phyloP scores from a whole-genome alignment of 2,329 filamentous ascomycete species.

The Pyricularia sp. region DNA sequence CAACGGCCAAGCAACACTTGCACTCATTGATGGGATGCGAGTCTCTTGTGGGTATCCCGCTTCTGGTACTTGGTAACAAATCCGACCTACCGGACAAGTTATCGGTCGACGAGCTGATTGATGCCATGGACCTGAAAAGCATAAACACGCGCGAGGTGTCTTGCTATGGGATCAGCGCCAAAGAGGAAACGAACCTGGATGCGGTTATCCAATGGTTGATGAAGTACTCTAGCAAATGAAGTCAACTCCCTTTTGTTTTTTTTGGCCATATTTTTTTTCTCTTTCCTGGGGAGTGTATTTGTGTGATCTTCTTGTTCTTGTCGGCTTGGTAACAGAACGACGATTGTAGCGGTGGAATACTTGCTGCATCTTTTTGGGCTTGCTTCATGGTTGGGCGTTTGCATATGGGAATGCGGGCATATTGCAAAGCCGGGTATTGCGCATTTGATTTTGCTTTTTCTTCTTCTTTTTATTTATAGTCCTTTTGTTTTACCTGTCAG shows the following conservation, averaged over 20 bases:
- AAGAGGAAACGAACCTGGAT: slow-evolving; percentile 97
- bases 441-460: background rate
- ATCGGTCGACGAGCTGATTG: slow-evolving; percentile 91
- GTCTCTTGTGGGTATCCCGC: slow-evolving; percentile 77
- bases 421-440: background rate
- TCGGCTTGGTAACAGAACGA: background rate
- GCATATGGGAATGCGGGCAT: background rate
- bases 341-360: background rate
- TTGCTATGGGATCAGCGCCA: slow-evolving; percentile 97
- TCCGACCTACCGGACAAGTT: slow-evolving; percentile 88
- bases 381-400: background rate
- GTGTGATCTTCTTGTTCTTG: background rate
- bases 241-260: background rate
- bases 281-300: background rate
- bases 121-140: slow-evolving; percentile 78
- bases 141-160: slow-evolving; percentile 91
- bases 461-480: too few species aligned
- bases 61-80: slow-evolving; percentile 94
- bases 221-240: slow-evolving; percentile 64
- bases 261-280: background rate
- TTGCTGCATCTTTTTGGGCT: background rate
- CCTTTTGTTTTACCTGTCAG: too few species aligned
- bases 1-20: slow-evolving; percentile 83
- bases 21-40: slow-evolving; percentile 81
- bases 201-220: slow-evolving; percentile 96